phyloP scores from a whole-genome alignment of 495 filamentous ascomycete species.

The Annulohypoxylon stygium region DNA sequence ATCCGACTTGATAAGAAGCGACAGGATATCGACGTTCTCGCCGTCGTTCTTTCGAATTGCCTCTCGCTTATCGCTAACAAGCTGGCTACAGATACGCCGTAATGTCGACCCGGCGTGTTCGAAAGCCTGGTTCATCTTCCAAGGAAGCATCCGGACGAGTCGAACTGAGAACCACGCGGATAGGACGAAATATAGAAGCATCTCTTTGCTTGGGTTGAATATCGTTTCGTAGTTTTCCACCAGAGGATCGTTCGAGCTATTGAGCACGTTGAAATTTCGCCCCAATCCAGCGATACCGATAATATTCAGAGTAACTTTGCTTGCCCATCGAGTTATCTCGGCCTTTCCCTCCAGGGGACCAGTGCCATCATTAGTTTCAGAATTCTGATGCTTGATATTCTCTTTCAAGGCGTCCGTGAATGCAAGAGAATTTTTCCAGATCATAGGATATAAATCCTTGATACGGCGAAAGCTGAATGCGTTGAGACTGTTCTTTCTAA shows the following conservation, averaged over 20 bases:
- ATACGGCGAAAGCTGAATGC: slow-evolving; percentile 82
- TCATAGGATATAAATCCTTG: slow-evolving; percentile 80
- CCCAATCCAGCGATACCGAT: slow-evolving; percentile 81
- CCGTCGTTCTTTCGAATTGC: slow-evolving; percentile 64
- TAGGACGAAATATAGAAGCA: slow-evolving; percentile 55
- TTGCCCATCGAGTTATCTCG: slow-evolving; percentile 72
- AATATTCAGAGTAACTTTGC: slow-evolving; percentile 78
- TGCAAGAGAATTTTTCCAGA: slow-evolving; percentile 72
- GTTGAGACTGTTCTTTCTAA: slow-evolving; percentile 79
- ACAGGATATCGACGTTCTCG: slow-evolving; percentile 75
- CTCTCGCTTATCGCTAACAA: slow-evolving; percentile 71
- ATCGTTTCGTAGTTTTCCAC: slow-evolving; percentile 70
- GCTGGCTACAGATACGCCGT: slow-evolving; percentile 66
- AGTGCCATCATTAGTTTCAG: slow-evolving; percentile 51
- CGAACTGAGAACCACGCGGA: slow-evolving; percentile 59
- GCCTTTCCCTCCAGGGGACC: slow-evolving; percentile 58
- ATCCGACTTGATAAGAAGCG: slow-evolving; percentile 77
- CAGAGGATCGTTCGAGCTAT: slow-evolving; percentile 69
- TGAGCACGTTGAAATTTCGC: slow-evolving; percentile 74
- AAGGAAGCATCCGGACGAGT: slow-evolving; percentile 65
- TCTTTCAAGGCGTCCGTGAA: slow-evolving; percentile 51
- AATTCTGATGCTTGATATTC: slow-evolving; percentile 49
- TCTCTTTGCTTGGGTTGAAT: slow-evolving; percentile 57
- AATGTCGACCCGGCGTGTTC: slow-evolving; percentile 64
- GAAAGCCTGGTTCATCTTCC: slow-evolving; percentile 70